Conservation (phyloP, 768 basidiomycete species). For the Rhizopogon sp. region DNA sequence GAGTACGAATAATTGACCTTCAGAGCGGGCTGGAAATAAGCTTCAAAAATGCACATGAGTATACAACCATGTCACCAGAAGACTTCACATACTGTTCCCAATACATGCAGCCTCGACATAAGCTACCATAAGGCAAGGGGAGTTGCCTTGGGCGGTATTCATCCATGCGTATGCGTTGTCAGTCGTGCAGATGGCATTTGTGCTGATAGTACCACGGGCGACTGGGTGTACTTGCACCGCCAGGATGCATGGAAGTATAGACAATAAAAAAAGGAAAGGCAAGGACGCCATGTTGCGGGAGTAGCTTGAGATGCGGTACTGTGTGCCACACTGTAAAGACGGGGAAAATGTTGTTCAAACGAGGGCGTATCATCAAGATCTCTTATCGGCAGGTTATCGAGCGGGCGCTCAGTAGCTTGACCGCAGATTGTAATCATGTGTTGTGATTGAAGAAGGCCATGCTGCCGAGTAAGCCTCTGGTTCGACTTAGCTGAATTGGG, state of each 20-base stretch:
- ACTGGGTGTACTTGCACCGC: constrained; percentile 8
- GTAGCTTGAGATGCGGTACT: neutral
- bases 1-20: constrained; percentile 13
- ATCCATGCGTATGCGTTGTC: constrained; percentile 18
- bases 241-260: neutral
- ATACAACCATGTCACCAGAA: neutral
- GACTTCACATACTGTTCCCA: constrained; percentile 17
- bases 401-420: neutral
- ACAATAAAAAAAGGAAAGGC: neutral
- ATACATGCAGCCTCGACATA: constrained; percentile 27
- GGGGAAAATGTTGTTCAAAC: neutral
- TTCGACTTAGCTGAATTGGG: too few relatives aligned
- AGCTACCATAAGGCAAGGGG: constrained; percentile 22
- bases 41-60: constrained; percentile 4
- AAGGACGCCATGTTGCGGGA: neutral
- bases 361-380: neutral
- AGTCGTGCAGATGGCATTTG: constrained; percentile 13
- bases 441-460: too few relatives aligned
- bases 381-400: neutral
- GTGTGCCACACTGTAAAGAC: neutral
- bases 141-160: constrained; percentile 10
- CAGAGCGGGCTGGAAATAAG: constrained; percentile 22
- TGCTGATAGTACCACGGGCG: constrained; percentile 2
- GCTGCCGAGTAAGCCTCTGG: too few relatives aligned
- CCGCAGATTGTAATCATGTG: too few relatives aligned